phyloP scores from a whole-genome alignment of 2,329 filamentous ascomycete genomes.

The Neocatenulostroma microsporum region DNA sequence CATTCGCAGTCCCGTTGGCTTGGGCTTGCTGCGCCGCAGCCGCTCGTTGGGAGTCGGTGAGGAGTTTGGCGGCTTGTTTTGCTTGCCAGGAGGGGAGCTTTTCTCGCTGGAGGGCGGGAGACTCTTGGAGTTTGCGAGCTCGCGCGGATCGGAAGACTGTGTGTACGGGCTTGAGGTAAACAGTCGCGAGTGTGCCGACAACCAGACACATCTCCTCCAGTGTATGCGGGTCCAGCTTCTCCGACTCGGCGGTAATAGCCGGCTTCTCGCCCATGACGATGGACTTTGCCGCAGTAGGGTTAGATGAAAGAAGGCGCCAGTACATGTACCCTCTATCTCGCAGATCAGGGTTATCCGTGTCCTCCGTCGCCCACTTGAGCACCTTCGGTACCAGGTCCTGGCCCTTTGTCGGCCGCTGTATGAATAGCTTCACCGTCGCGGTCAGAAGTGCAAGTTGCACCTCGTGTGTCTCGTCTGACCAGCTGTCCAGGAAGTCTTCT shows the following conservation, averaged over 20 bases:
- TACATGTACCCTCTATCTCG: constrained; percentile 98
- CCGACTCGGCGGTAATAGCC: constrained; percentile 88
- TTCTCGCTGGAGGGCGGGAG: constrained; percentile 74
- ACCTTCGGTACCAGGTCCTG: constrained; percentile 90
- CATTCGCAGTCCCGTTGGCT: constrained; percentile 32
- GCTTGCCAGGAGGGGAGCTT: constrained; percentile 52
- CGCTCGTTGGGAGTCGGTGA: constrained; percentile 7
- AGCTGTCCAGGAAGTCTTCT: constrained; percentile 90
- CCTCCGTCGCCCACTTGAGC: constrained; percentile 96
- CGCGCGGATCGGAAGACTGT: constrained; percentile 90
- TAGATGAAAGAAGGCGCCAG: constrained; percentile 90
- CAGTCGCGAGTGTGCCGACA: constrained; percentile 89
- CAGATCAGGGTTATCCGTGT: constrained; percentile 97
- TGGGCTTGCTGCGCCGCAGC: neutral
- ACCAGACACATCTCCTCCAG: constrained; percentile 96
- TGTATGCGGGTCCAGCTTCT: constrained; percentile 83
- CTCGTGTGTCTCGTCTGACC: constrained; percentile 89
- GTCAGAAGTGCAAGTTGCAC: constrained; percentile 92
- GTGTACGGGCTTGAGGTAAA: constrained; percentile 96
- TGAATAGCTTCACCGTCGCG: constrained; percentile 95
- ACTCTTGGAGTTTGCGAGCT: constrained; percentile 69
- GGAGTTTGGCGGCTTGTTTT: constrained; percentile 20
- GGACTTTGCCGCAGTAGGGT: constrained; percentile 74
- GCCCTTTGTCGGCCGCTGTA: constrained; percentile 89
- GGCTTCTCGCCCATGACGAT: constrained; percentile 98